Conservation (phyloP, 2,329 filamentous ascomycete species). For the Aspergillus terreus region DNA sequence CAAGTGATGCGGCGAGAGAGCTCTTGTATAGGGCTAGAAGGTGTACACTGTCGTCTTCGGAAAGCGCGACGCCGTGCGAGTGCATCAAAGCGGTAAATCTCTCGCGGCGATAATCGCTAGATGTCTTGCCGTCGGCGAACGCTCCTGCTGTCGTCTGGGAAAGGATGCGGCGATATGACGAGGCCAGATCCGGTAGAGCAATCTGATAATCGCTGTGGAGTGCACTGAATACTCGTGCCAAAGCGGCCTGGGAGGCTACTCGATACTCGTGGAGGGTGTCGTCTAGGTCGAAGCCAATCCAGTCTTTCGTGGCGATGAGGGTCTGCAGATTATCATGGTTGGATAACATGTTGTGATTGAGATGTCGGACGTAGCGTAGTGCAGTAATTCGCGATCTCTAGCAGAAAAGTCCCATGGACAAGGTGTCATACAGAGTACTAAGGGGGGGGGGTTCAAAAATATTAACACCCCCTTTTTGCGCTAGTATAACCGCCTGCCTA, state of each 20-base stretch:
- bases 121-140: slow-evolving; percentile 45
- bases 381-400: too few species aligned
- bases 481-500: too few species aligned
- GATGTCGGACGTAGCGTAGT: too few species aligned
- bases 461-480: too few species aligned
- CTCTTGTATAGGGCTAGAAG: slow-evolving; percentile 15
- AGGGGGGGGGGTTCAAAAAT: too few species aligned
- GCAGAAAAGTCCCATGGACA: too few species aligned
- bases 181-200: slow-evolving; percentile 9
- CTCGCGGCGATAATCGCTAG: slow-evolving; percentile 42
- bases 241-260: slow-evolving; percentile 37
- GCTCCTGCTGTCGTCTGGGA: slow-evolving; percentile 33
- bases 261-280: slow-evolving; percentile 49
- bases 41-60: slow-evolving; percentile 7
- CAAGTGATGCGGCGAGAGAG: slow-evolving; percentile 17
- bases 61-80: slow-evolving; percentile 1
- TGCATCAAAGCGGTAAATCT: slow-evolving; percentile 35
- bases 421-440: too few species aligned
- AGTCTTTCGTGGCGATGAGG: slow-evolving; percentile 11
- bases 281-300: slow-evolving; percentile 49
- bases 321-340: too few species aligned
- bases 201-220: slow-evolving; percentile 21
- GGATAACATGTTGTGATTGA: too few species aligned
- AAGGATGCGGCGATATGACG: slow-evolving; percentile 34
- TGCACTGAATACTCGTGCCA: slow-evolving; percentile 25